A percentile compares a stretch with the other conserved stretches of the same genome.
Evolutionary conservation across 306 rosid species (phyloP).

Genomic region (cucumber (Cucumis sativus)): Cucumber_9930_V3 NC_026660.2:20455501-20456000

Average conservation of each 20-base stretch:
- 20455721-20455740: constrained; percentile 30
- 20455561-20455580: too few species aligned
- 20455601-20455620: neutral
- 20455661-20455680: neutral
- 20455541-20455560: too few species aligned
- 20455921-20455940: constrained; percentile 40
- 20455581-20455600: too few species aligned
- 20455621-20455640: neutral
- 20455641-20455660: neutral
- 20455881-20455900: neutral
- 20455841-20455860: constrained; percentile 79
- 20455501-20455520: too few species aligned
- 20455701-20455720: constrained; percentile 14
- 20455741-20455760: constrained; percentile 19
- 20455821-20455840: constrained; percentile 27
- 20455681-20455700: constrained; percentile 5
- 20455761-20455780: constrained; percentile 44
- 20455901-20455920: constrained; percentile 10
- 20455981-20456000: constrained; percentile 50
- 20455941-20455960: constrained; percentile 86
- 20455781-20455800: constrained; percentile 23
- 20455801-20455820: constrained; percentile 13
- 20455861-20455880: constrained; percentile 43
- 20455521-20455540: too few species aligned
- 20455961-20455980: constrained; percentile 65